Base-by-base conservation (phyloP, 179 eudicot genomes). In the Beta macrorhiza region DNA sequence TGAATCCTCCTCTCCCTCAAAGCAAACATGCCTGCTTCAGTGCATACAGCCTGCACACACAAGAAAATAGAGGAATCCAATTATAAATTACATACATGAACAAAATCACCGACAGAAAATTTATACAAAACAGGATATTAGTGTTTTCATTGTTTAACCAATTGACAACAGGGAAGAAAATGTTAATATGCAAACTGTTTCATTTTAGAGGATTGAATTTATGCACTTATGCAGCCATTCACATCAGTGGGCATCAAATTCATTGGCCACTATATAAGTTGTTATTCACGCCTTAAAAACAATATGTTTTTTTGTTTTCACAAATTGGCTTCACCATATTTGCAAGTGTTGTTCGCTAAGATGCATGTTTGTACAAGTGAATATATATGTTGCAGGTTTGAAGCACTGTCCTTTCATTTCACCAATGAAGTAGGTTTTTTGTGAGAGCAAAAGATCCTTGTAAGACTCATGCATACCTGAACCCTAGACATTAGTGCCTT, bases 21-120 rank as follows among this genome's bases (percentile, higher is more conserved):
- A 25, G 95, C 95, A 88, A 91, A 91, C 95, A 91, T 90, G 12
- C 95, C 95, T 5, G 95, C 95, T 83, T 90, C 95, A 7, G 95
- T 91, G 83, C 95, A 91, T 25, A 91, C 95, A 8, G 92, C 92
- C 93, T 91, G n/a, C n/a, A 82, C 58, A 74, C n/a, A 69, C 17
- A 79, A 22, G 19, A 20, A 53, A 4, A 20, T 4, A 68, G n/a
- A 13, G 16, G 59, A 56, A 56, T 56, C 16, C 59, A 56, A 16
- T 56, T 56, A 62, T 20, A 62, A 16, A 17, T 19, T 62, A 4
- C 67, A 62, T 62, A 17, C 4, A 6, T 13, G 17, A 15, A 15
- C 4, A 17, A 45, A 67, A 67, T 69, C 53, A 17, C 55, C 25
- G 3, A 69, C 53, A 37, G 0, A 25, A 19, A 17, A 69, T 44